Base-by-base conservation (phyloP, 805 yeast genomes). In the Candida sithepensis region DNA sequence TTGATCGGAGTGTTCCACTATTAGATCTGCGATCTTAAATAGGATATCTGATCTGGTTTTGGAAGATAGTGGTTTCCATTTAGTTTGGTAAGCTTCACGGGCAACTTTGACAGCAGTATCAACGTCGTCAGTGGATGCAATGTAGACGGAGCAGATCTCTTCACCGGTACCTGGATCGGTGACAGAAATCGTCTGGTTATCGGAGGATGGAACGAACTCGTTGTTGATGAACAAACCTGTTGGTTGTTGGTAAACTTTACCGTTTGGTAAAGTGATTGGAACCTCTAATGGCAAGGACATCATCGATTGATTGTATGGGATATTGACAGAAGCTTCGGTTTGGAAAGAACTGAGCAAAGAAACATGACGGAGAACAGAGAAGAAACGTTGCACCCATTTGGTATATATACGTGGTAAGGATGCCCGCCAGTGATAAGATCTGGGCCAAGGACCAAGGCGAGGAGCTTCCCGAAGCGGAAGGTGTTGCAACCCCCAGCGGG, bases 171-270 rank as follows among this genome's bases (percentile, higher is more conserved):
- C 70, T 2, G 87, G 85, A 53, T 79, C 73, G 45, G 71, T 65
- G 26, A 82, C 85, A 52, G 75, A 75, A 18, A 85, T 70, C n/a
- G 82, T 79, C 59, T 78, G 72, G 46, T 77, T 78, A 46, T 78
- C 77, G 30, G 69, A 67, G 2, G 67, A 60, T 26, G 57, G 50
- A 47, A 84, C 83, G 60, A 85, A 88, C 66, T 88, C 88, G 68
- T 88, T 88, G 73, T 88, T 85, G 66, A 91, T 88, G 75, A 88
- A 91, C 58, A 91, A 71, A 53, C 97, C 97, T 10, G 86, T 83
- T 58, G 96, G 96, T 71, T 64, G 86, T 44, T 71, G 71, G 57
- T 79, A 79, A 28, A 70, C 64, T 48, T 69, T 69, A 41, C 85
- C 85, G 59, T 78, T 81, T 49, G 85, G 85, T 49, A 65, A 51